Evolutionary conservation across 2,329 filamentous ascomycete species (phyloP), one percentile per base, ranked within the genome.

Genomic region (Ceratocystis alfenasii): DNA sequence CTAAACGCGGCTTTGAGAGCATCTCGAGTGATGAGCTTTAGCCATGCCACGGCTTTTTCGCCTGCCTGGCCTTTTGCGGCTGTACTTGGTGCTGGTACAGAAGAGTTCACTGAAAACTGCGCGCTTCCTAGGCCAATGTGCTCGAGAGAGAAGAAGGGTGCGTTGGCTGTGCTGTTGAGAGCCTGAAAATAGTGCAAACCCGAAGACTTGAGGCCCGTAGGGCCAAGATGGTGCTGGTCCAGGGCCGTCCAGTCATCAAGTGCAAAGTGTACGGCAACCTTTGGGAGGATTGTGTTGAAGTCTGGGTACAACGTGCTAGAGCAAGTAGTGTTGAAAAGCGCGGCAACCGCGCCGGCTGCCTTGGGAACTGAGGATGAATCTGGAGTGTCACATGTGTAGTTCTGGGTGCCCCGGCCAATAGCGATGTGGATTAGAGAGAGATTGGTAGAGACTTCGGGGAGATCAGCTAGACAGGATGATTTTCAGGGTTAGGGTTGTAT

Each of bases 261-360:
- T 22, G 57, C 67, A 72, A 88, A 87, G 72, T 84, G 80, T 65
- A 95, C 81, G 1, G 87, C 84, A 66, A 90, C 82, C 68, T 78
- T 78, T 2, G 89, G 85, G 22, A 95, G 80, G 65, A 80, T 75
- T 69, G 79, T 73, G 53, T 92, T 78, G 17, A 94, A 78, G 65
- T 85, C 81, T 0, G 89, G 86, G 71, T 85, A 86, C 70, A 83
- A 78, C 53, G 87, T 81, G 5, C 87, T 88, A 44, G 93, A 75
- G 76, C 93, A 96, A 70, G 86, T 89, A 67, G 86, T 88, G 76
- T 96, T 91, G 85, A 89, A 96, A 71, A 97, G 88, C 1, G 84
- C 86, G 65, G 93, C 93, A 0, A 90, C 73, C 65, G 93, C 93
- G 69, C 93, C 93, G 62, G 79, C 75, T 20, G 86, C 80, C 8